Conservation (phyloP, 352 stramenopile genomes). For the Phytopythium litorale region DNA sequence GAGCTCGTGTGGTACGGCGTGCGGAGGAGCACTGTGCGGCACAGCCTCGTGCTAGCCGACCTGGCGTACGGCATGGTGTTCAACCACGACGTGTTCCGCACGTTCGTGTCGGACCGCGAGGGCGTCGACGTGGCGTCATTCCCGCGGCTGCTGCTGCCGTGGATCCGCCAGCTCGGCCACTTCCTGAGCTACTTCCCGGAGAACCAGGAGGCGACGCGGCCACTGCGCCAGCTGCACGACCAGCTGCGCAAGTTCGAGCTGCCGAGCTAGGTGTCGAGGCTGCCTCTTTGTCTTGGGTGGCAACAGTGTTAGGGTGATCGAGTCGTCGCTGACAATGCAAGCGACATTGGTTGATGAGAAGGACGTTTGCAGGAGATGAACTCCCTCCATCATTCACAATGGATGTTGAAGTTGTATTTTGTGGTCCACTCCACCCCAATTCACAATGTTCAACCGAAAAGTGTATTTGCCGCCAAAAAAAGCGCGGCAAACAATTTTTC, state of each 20-base stretch:
- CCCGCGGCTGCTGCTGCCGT: conserved; percentile 72
- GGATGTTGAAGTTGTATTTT: too few relatives aligned
- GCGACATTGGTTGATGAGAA: too few relatives aligned
- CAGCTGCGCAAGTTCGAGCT: conserved; percentile 73
- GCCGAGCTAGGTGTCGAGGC: neutral
- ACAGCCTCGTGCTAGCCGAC: conserved; percentile 79
- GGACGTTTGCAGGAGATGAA: too few relatives aligned
- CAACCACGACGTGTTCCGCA: conserved; percentile 78
- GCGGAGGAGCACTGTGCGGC: conserved; percentile 73
- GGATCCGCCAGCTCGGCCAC: conserved; percentile 82
- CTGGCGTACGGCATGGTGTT: conserved; percentile 84
- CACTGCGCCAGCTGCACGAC: conserved; percentile 76
- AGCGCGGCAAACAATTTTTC: too few relatives aligned
- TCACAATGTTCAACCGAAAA: too few relatives aligned
- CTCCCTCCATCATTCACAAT: too few relatives aligned
- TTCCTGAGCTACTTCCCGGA: conserved; percentile 87
- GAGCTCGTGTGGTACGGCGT: conserved; percentile 87
- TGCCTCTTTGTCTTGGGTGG: neutral
- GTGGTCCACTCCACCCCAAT: too few relatives aligned
- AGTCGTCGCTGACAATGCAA: too few relatives aligned
- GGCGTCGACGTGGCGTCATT: conserved; percentile 29
- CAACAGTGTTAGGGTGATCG: neutral
- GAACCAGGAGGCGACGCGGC: conserved; percentile 77
- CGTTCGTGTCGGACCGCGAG: conserved; percentile 36
- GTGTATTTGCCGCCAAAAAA: too few relatives aligned